Conservation (phyloP, 179 eudicot genomes). For the Vitellaria paradoxa region DNA sequence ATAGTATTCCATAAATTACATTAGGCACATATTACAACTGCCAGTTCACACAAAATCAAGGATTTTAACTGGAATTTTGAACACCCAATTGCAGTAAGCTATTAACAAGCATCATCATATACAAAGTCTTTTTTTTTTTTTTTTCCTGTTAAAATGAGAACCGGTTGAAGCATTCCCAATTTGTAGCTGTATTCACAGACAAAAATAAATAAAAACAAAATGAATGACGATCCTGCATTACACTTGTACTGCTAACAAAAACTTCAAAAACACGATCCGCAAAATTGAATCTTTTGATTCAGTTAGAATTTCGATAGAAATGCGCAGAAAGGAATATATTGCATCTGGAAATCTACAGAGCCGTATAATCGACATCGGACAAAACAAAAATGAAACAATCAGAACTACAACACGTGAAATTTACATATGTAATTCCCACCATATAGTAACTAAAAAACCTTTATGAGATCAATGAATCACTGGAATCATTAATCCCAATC, state of each 20-base stretch:
- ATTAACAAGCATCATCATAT: background rate
- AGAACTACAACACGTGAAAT: background rate
- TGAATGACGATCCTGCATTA: background rate
- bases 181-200: background rate
- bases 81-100: background rate
- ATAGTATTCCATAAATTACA: background rate
- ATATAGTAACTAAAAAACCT: too few species aligned
- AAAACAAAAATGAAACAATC: background rate
- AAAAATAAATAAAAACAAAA: background rate
- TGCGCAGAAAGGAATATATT: background rate
- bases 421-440: background rate
- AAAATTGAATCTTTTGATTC: background rate
- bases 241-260: background rate
- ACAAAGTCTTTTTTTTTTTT: background rate
- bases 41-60: background rate
- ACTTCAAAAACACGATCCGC: background rate
- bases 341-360: background rate
- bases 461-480: background rate
- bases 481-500: background rate
- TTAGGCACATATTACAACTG: background rate
- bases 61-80: background rate
- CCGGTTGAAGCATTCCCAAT: background rate
- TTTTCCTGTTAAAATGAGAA: background rate
- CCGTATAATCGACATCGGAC: background rate
- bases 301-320: background rate